Base-by-base conservation (phyloP, 345 rosid genomes). In the Mallotus nudiflorus region DNA sequence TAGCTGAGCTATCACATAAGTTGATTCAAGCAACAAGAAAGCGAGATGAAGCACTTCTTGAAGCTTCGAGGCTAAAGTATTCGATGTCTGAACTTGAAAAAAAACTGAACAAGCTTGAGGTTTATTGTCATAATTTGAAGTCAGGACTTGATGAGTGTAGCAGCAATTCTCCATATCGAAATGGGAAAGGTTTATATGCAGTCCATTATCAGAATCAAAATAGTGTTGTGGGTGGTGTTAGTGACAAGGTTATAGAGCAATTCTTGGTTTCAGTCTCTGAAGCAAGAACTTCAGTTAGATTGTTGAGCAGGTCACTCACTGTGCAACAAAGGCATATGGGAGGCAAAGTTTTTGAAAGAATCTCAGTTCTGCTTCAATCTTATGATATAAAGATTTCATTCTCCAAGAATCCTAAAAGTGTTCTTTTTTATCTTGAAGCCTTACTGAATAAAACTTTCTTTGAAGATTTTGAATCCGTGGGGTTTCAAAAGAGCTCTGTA, bases 21-120 rank as follows among this genome's bases (percentile, higher is more conserved):
- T 85, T 90, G 51, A 81, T 85, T 37, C 90, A 90, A 70, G 82
- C 96, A 16, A 92, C 96, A 9, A 87, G 92, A 71, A 89, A 82
- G 84, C 82, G 89, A 65, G 98, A 95, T 52, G 99, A 85, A 74
- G 98, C 98, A 0, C 54, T 90, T 18, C 75, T 73, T 24, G 97
- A 95, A 79, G 92, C 92, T 69, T 89, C 92, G 1, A 86, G 82
- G 75, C 81, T 95, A 37, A 95, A 90, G 66, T 50, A 85, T 19
- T 86, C 99, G 49, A 90, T 92, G 96, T 68, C 86, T 37, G 98
- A 95, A 76, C 93, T 95, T n/a, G 99, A 95, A 82, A 92, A 88
- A 77, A 95, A 95, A 68, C 97, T 95, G 53, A 87, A 84, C 75
- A 88, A 83, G 75, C 98, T 95, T 37, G 98, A 95, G 75, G 79